phyloP scores from a whole-genome alignment of 306 rosid genomes.

The Gastrolobium bilobum region DNA sequence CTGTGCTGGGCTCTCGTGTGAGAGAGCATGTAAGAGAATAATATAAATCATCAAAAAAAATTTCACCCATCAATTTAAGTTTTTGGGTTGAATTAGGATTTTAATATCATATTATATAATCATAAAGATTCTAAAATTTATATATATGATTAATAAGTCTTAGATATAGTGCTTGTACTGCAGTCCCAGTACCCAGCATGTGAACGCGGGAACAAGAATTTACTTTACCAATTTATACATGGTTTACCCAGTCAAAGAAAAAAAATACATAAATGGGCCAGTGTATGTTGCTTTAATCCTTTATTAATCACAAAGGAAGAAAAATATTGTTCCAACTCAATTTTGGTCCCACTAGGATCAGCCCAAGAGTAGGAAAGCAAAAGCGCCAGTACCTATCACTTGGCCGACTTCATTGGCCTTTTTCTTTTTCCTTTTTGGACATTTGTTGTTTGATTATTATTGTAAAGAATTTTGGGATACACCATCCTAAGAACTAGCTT shows the following conservation, averaged over 20 bases:
- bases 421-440: conserved; percentile 40
- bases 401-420: conserved; percentile 41
- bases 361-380: conserved; percentile 41
- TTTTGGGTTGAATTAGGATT: no score
- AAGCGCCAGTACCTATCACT: conserved; percentile 12
- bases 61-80: no score
- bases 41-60: no score
- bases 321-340: conserved; percentile 17
- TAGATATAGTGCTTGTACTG: not conserved
- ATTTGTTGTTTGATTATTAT: conserved; percentile 31
- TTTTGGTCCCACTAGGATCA: conserved; percentile 40
- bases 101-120: no score
- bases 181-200: not conserved
- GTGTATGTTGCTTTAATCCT: conserved; percentile 31
- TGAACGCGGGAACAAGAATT: not conserved
- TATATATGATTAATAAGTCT: no score
- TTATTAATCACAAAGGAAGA: not conserved
- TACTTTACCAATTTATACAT: conserved; percentile 11
- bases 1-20: no score
- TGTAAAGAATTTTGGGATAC: no score
- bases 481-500: no score
- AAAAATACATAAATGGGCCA: conserved; percentile 16
- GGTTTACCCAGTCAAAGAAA: conserved; percentile 35
- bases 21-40: no score
- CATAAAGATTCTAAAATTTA: no score